Percentiles rank a stretch among this genome's conserved stretches.
phyloP scores from a whole-genome alignment of 768 basidiomycete genomes.

The Sistotremastrum niveocremeum region DNA sequence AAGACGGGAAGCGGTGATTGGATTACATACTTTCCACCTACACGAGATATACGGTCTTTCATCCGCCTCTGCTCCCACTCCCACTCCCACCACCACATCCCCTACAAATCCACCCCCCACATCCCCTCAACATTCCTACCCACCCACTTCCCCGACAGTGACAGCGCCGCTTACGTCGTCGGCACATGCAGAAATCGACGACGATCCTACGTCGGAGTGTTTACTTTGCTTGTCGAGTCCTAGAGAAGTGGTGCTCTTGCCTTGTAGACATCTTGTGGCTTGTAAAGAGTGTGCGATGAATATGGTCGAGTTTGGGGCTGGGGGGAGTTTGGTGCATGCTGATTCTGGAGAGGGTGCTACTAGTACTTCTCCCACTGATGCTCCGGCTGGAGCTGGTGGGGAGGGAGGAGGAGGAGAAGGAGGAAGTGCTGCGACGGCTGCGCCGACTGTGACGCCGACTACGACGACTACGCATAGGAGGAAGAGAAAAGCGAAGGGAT shows the following conservation, averaged over 20 bases:
- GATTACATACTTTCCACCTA: constrained; percentile 84
- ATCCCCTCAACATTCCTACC: constrained; percentile 32
- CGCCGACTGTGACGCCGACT: constrained; percentile 11
- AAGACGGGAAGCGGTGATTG: constrained; percentile 90
- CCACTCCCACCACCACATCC: constrained; percentile 10
- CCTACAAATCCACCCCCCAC: constrained; percentile 27
- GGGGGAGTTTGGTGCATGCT: constrained; percentile 64
- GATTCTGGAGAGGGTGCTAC: constrained; percentile 20
- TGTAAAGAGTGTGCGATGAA: constrained; percentile 93
- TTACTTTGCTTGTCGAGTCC: constrained; percentile 81
- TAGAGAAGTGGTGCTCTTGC: constrained; percentile 83
- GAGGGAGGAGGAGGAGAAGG: constrained; percentile 5
- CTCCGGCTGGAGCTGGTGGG: constrained; percentile 5
- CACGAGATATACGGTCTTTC: constrained; percentile 92
- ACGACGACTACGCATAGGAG: constrained; percentile 38
- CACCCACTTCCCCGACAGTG: constrained; percentile 21
- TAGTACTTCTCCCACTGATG: constrained; percentile 18
- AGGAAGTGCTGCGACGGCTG: constrained; percentile 11
- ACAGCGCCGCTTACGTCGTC: constrained; percentile 12
- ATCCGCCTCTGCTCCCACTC: constrained; percentile 22
- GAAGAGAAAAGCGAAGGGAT: constrained; percentile 90
- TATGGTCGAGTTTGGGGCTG: constrained; percentile 96
- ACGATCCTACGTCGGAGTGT: constrained; percentile 73
- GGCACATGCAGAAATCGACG: constrained; percentile 30
- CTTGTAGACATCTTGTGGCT: constrained; percentile 88